Conservation (phyloP, 495 filamentous ascomycete species). For the Amphirosellinia nigrospora region DNA sequence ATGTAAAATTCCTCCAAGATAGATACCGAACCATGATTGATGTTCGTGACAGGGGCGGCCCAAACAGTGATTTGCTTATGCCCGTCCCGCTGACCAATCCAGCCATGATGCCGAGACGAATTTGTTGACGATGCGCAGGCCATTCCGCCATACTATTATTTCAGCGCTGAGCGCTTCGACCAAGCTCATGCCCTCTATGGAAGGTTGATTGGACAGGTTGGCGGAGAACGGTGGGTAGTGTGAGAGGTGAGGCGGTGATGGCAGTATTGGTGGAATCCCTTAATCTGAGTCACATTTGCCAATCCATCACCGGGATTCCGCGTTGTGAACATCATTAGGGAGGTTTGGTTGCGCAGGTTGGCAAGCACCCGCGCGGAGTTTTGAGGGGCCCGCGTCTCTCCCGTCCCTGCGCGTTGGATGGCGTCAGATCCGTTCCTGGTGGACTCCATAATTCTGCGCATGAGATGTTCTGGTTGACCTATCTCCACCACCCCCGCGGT, state of each 20-base stretch:
- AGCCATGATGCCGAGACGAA: neutral
- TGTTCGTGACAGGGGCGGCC: neutral
- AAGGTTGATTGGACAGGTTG: neutral
- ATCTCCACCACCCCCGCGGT: slow-evolving; percentile 3
- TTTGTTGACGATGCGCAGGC: neutral
- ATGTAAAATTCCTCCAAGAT: neutral
- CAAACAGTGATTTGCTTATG: neutral
- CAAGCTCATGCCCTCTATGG: neutral
- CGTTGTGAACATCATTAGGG: neutral
- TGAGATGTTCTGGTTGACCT: neutral
- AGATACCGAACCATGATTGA: neutral
- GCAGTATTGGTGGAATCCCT: neutral
- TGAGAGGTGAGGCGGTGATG: neutral
- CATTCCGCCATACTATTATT: neutral
- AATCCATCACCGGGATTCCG: neutral
- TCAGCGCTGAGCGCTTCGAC: neutral
- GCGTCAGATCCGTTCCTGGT: slow-evolving; percentile 10
- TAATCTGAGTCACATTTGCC: neutral
- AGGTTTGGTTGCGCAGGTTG: neutral
- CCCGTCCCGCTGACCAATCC: neutral
- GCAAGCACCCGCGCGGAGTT: slow-evolving; percentile 5
- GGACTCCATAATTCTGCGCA: slow-evolving; percentile 15
- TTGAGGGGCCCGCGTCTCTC: neutral
- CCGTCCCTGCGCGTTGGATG: slow-evolving; percentile 7
- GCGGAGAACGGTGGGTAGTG: neutral